phyloP scores from a whole-genome alignment of 345 rosid species.

The Lenwebbia sp. region DNA sequence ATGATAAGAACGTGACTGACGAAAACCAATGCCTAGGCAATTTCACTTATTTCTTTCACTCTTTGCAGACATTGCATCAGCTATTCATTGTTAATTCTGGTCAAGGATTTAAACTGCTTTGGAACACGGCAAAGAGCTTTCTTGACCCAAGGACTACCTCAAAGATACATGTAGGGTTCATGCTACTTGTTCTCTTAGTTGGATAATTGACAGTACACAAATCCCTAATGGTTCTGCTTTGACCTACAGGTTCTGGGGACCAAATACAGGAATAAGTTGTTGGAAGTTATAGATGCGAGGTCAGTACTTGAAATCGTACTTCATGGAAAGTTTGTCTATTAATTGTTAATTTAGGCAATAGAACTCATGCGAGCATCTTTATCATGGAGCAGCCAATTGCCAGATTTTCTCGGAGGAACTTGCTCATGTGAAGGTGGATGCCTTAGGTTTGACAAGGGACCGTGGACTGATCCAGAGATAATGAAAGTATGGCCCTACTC shows the following conservation, averaged over 20 bases:
- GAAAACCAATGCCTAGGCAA: neutral
- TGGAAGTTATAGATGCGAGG: constrained; percentile 82
- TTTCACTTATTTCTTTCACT: neutral
- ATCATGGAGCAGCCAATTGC: constrained; percentile 63
- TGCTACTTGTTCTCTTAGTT: neutral
- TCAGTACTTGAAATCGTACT: constrained; percentile 12
- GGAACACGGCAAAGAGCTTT: constrained; percentile 84
- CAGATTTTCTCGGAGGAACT: constrained; percentile 90
- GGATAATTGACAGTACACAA: neutral
- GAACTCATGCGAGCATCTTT: constrained; percentile 4
- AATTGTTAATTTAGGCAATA: neutral
- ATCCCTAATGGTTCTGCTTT: constrained; percentile 5
- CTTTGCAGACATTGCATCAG: constrained; percentile 76
- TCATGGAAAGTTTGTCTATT: neutral
- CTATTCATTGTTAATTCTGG: constrained; percentile 93
- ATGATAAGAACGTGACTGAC: neutral
- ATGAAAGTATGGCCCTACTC: constrained; percentile 52
- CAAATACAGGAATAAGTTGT: constrained; percentile 57
- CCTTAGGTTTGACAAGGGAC: constrained; percentile 74
- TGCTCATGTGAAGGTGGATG: constrained; percentile 90
- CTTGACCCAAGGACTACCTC: constrained; percentile 88
- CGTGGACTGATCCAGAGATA: constrained; percentile 81
- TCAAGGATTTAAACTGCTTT: constrained; percentile 67
- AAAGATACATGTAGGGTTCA: constrained; percentile 62
- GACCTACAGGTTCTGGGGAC: constrained; percentile 66